Evolutionary conservation across 1,284 basidiomycete species (phyloP).

Genomic region (Pseudozyma tsukubaensis): DNA sequence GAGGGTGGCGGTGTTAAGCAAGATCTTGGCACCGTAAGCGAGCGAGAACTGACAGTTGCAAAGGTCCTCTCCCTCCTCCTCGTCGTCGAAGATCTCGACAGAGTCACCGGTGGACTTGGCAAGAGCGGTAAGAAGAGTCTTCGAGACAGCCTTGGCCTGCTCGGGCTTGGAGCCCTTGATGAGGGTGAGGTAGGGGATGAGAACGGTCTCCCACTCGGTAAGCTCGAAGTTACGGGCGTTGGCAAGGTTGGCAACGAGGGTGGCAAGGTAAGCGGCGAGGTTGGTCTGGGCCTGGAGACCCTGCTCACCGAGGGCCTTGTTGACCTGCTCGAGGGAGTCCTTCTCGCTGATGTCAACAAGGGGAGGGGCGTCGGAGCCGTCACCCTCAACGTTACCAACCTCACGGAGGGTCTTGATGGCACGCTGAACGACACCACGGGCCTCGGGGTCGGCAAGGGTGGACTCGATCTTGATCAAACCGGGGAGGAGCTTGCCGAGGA

Average conservation of each 20-base stretch:
- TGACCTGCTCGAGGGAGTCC: constrained; percentile 56
- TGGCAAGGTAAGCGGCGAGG: constrained; percentile 62
- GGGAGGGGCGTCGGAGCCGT: constrained; percentile 67
- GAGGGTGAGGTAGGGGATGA: constrained; percentile 66
- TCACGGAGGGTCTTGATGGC: constrained; percentile 67
- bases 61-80: constrained; percentile 69
- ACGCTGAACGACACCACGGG: constrained; percentile 66
- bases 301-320: constrained; percentile 58
- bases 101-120: constrained; percentile 66
- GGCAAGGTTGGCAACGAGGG: constrained; percentile 66
- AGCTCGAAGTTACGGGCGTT: constrained; percentile 68
- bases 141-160: constrained; percentile 57
- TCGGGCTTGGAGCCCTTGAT: constrained; percentile 63
- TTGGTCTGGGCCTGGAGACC: constrained; percentile 53
- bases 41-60: constrained; percentile 70
- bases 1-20: constrained; percentile 69
- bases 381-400: constrained; percentile 66
- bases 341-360: constrained; percentile 64
- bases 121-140: constrained; percentile 58
- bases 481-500: constrained; percentile 68
- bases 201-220: constrained; percentile 66
- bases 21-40: constrained; percentile 69
- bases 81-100: constrained; percentile 68
- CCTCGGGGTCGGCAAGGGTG: constrained; percentile 68
- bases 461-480: constrained; percentile 69